phyloP scores from a whole-genome alignment of 176 grass and related monocot species.

The Triticum urartu region DNA sequence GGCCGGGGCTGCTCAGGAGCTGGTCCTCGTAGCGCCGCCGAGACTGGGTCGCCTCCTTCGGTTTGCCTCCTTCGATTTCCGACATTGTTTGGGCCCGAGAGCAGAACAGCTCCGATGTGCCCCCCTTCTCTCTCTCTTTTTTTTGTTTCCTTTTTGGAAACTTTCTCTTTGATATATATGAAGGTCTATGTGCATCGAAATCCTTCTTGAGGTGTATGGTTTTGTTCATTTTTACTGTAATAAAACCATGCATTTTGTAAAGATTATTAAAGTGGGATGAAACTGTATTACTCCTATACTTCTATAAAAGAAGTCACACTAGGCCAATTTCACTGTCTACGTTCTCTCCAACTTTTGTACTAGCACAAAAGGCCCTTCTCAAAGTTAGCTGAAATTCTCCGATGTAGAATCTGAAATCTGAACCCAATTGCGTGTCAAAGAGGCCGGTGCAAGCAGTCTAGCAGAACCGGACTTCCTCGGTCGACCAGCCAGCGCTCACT shows the following conservation, averaged over 20 bases:
- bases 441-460: not conserved
- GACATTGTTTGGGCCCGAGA: conserved; percentile 40
- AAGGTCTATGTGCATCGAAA: conserved; percentile 15
- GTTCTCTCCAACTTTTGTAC: too few relatives aligned
- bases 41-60: not conserved
- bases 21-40: conserved; percentile 53
- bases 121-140: not conserved
- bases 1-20: conserved; percentile 49
- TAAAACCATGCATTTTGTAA: conserved; percentile 37
- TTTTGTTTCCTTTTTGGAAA: not conserved
- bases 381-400: not conserved
- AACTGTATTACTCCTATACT: not conserved
- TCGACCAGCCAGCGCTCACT: not conserved
- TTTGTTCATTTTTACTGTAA: not conserved
- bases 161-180: not conserved
- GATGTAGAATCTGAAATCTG: not conserved
- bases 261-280: conserved; percentile 4
- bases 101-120: conserved; percentile 26
- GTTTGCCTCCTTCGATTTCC: not conserved
- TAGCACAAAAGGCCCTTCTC: too few relatives aligned
- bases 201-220: conserved; percentile 45
- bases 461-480: not conserved
- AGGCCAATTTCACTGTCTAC: too few relatives aligned
- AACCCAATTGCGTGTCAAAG: not conserved
- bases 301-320: too few relatives aligned